Conservation (phyloP, 2,329 filamentous ascomycete species). For the Cytospora chrysosperma region DNA sequence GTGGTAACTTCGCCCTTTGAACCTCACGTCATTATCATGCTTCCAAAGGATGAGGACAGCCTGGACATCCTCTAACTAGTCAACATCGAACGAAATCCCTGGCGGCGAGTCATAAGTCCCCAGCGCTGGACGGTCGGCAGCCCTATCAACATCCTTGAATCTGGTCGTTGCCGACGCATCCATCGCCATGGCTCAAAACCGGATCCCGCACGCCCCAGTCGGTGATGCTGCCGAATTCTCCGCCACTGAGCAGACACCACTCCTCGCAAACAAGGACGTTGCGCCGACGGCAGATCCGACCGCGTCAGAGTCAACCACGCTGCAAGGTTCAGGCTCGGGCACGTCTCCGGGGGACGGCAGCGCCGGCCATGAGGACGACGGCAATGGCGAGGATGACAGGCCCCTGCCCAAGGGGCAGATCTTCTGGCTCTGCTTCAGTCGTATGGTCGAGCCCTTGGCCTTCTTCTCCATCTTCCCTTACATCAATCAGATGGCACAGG, state of each 20-base stretch:
- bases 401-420: constrained; percentile 65
- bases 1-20: not conserved
- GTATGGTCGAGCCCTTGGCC: constrained; percentile 73
- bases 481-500: constrained; percentile 73
- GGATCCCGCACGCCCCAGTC: not conserved
- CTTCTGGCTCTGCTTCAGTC: constrained; percentile 69
- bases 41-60: constrained; percentile 1
- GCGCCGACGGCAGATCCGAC: constrained; percentile 25
- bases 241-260: constrained; percentile 34
- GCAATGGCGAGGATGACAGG: constrained; percentile 39
- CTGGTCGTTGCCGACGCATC: not conserved
- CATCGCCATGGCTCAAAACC: constrained; percentile 3
- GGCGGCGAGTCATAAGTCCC: no score
- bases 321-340: constrained; percentile 22
- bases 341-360: constrained; percentile 18
- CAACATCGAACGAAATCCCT: not conserved
- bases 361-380: constrained; percentile 4
- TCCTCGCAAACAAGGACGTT: constrained; percentile 29
- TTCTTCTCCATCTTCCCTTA: constrained; percentile 84
- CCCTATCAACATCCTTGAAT: not conserved
- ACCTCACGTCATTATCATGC: not conserved
- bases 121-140: not conserved
- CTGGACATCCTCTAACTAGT: not conserved
- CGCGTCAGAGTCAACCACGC: constrained; percentile 27
- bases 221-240: constrained; percentile 1